These are phyloP conservation scores for Diaporthe sp. DNA, from an alignment of 2,329 filamentous ascomycete species.

Conservation along the genomic window DNA sequence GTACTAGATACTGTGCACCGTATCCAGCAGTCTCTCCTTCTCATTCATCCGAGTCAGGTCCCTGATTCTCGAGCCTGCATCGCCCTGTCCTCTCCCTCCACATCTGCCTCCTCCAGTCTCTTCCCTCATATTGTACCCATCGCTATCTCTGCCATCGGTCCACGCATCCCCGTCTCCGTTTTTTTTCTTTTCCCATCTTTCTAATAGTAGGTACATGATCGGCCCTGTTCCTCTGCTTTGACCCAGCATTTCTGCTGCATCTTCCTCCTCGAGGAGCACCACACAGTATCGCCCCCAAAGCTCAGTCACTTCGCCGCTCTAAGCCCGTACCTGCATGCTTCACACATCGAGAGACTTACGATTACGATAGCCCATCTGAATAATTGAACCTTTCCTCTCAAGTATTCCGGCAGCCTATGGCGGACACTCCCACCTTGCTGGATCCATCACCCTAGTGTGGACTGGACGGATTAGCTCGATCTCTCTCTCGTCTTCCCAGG, in stretches of 20 bases:
- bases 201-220: slow-evolving; percentile 25
- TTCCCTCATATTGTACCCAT: not conserved
- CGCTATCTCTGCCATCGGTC: not conserved
- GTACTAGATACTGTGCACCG: not conserved
- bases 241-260: not conserved
- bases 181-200: slow-evolving; percentile 14
- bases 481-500: not conserved
- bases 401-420: not conserved
- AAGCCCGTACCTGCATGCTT: not conserved
- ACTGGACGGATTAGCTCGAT: not conserved
- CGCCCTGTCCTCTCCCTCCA: slow-evolving; percentile 11
- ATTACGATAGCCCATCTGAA: slow-evolving; percentile 12
- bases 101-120: not conserved
- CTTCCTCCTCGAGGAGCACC: not conserved
- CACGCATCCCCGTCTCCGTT: slow-evolving; percentile 15
- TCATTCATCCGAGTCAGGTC: slow-evolving; percentile 30
- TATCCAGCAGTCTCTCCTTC: not conserved
- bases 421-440: not conserved
- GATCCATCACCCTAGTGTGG: slow-evolving; percentile 1
- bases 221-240: slow-evolving; percentile 5
- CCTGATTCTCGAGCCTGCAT: slow-evolving; percentile 22
- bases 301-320: not conserved
- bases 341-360: not conserved
- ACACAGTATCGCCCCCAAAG: not conserved
- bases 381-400: not conserved